These are phyloP conservation scores for Neopestalotiopsis sp. DNA, from an alignment of 2,329 filamentous ascomycete species.

Conservation along the genomic window DNA sequence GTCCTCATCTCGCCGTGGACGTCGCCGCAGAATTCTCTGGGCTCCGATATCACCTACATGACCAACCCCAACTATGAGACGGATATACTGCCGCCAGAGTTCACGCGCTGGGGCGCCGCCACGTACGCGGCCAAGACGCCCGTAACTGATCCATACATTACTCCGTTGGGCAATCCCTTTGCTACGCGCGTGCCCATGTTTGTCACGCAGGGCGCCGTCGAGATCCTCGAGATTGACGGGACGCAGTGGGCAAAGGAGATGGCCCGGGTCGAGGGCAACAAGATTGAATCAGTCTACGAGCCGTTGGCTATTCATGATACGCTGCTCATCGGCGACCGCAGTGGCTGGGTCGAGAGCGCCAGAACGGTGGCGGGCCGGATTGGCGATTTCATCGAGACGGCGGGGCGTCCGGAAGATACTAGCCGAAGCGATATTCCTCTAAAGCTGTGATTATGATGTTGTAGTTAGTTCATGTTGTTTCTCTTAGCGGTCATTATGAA, in stretches of 20 bases:
- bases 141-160: conserved; percentile 23
- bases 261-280: conserved; percentile 26
- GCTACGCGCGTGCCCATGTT: conserved; percentile 28
- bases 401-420: background rate
- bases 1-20: conserved; percentile 37
- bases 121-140: conserved; percentile 30
- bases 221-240: conserved; percentile 40
- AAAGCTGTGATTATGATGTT: conserved; percentile 1
- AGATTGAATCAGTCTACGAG: conserved; percentile 44
- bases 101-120: conserved; percentile 45
- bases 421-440: background rate
- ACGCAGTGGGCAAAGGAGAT: conserved; percentile 64
- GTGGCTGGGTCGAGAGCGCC: conserved; percentile 46
- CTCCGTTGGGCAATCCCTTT: conserved; percentile 29
- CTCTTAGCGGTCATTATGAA: background rate
- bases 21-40: conserved; percentile 18
- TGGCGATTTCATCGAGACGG: conserved; percentile 27
- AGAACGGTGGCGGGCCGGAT: conserved; percentile 26
- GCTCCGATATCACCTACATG: conserved; percentile 25
- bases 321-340: conserved; percentile 40
- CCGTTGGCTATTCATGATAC: conserved; percentile 51
- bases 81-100: conserved; percentile 44
- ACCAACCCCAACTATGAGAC: conserved; percentile 23
- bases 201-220: conserved; percentile 26
- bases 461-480: background rate